These are phyloP conservation scores for Asterella californica DNA, from an alignment of 225 moss, liverwort and hornwort genomes.

Conservation along the genomic window DNA sequence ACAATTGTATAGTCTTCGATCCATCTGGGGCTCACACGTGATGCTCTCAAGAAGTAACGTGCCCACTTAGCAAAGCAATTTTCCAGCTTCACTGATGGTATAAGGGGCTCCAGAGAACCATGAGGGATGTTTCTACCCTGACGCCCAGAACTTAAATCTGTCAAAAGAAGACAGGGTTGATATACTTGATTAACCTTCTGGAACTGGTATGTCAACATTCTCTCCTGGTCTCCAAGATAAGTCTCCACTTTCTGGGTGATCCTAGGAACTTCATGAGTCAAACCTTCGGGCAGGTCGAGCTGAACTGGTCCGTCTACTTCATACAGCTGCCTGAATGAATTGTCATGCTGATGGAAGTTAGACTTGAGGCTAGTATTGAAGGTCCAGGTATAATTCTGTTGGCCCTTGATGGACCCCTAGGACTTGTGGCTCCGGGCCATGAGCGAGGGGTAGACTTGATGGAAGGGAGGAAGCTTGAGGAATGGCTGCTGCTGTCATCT, in stretches of 20 bases:
- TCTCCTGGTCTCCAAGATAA: conserved; percentile 67
- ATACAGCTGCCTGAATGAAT: conserved; percentile 24
- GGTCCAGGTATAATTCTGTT: conserved; percentile 15
- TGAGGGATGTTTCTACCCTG: background rate
- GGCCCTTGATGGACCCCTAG: conserved; percentile 5
- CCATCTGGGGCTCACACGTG: no score
- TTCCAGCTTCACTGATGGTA: no score
- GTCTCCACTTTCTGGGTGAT: conserved; percentile 57
- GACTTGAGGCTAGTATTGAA: conserved; percentile 26
- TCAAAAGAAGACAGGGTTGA: background rate
- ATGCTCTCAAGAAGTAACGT: no score
- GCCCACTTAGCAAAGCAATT: no score
- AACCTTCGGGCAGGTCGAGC: conserved; percentile 34
- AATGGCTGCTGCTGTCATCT: conserved; percentile 27
- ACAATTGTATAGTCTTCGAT: no score
- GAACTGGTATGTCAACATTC: conserved; percentile 62
- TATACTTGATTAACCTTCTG: conserved; percentile 49
- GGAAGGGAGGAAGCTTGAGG: conserved; percentile 28
- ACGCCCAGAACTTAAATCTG: background rate
- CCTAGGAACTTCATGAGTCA: conserved; percentile 28
- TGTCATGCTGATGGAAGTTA: conserved; percentile 23
- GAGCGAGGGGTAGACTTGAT: conserved; percentile 43
- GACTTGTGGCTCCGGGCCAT: conserved; percentile 31
- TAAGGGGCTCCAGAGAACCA: background rate
- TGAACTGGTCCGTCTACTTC: conserved; percentile 29